phyloP scores from a whole-genome alignment of 2,329 filamentous ascomycete genomes.

The Allantophomopsis cytisporea region DNA sequence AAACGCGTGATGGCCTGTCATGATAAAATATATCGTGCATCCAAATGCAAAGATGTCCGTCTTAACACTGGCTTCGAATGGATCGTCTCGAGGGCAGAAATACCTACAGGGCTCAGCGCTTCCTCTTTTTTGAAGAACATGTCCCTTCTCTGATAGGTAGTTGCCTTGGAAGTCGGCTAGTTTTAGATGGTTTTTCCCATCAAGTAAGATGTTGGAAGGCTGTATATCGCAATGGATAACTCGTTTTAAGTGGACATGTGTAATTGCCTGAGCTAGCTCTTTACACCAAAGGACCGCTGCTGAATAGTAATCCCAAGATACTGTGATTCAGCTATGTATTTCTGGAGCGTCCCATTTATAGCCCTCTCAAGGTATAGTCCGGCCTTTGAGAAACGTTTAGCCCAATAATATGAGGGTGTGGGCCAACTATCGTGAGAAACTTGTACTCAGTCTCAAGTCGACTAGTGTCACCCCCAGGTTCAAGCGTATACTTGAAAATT shows the following conservation, averaged over 20 bases:
- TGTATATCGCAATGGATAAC: slow-evolving; percentile 8
- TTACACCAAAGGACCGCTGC: not conserved
- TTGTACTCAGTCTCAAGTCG: slow-evolving; percentile 6
- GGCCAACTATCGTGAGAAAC: slow-evolving; percentile 6
- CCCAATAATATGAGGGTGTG: slow-evolving; percentile 6
- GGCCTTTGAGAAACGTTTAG: slow-evolving; percentile 3
- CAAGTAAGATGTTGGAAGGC: slow-evolving; percentile 6
- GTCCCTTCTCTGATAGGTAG: slow-evolving; percentile 4
- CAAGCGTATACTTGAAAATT: slow-evolving; percentile 11
- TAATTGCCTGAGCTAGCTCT: not conserved
- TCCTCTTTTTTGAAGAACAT: slow-evolving; percentile 4
- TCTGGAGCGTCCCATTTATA: slow-evolving; percentile 6
- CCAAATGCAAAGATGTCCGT: slow-evolving; percentile 11
- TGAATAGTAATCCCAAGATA: not conserved
- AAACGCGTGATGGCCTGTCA: slow-evolving; percentile 7
- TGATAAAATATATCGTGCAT: slow-evolving; percentile 9
- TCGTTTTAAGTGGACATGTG: not conserved
- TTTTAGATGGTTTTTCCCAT: slow-evolving; percentile 7
- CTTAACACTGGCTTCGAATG: slow-evolving; percentile 2
- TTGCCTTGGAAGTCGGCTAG: slow-evolving; percentile 8
- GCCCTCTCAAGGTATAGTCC: slow-evolving; percentile 8
- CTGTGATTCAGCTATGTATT: slow-evolving; percentile 3
- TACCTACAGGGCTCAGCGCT: slow-evolving; percentile 4
- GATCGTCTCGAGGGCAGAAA: slow-evolving; percentile 6
- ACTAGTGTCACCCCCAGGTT: slow-evolving; percentile 5